phyloP scores from a whole-genome alignment of 1,139 yeast genomes.

The Kodamaea plutei region DNA sequence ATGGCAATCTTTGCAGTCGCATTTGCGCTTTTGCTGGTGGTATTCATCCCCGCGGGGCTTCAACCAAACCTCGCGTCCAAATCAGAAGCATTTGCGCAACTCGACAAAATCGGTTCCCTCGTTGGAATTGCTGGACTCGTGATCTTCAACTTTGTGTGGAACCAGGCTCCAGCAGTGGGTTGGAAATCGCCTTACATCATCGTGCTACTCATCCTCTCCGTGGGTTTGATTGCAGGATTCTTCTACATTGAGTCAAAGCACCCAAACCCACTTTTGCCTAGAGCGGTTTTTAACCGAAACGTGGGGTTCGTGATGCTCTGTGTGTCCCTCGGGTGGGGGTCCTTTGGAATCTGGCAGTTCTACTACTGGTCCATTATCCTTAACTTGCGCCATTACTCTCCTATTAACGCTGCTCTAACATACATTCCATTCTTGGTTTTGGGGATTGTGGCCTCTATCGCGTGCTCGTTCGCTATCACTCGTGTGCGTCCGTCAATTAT shows the following conservation, averaged over 20 bases:
- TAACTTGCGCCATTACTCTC: constrained; percentile 41
- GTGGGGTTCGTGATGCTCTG: constrained; percentile 35
- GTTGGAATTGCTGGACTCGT: constrained; percentile 47
- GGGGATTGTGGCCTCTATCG: constrained; percentile 45
- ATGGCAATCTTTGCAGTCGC: constrained; percentile 34
- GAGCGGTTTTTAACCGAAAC: constrained; percentile 32
- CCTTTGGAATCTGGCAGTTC: constrained; percentile 52
- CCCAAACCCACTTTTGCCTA: constrained; percentile 44
- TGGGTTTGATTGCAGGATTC: constrained; percentile 29
- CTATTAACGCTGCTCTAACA: constrained; percentile 41
- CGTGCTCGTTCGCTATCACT: constrained; percentile 39
- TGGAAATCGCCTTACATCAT: constrained; percentile 47
- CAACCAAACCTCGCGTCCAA: constrained; percentile 2
- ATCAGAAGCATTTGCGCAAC: constrained; percentile 14
- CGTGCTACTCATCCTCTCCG: constrained; percentile 39
- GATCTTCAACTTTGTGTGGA: constrained; percentile 49
- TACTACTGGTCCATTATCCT: constrained; percentile 41
- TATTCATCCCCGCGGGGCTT: constrained; percentile 29
- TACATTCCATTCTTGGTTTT: constrained; percentile 44
- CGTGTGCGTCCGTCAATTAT: constrained; percentile 43
- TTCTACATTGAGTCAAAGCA: constrained; percentile 28
- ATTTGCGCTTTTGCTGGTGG: constrained; percentile 24
- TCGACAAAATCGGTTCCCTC: constrained; percentile 46
- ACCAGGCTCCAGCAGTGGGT: constrained; percentile 52
- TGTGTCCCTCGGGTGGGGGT: constrained; percentile 52